Evolutionary conservation across 306 rosid species (phyloP).

Genomic region (Dalbergia oliveri): DNA sequence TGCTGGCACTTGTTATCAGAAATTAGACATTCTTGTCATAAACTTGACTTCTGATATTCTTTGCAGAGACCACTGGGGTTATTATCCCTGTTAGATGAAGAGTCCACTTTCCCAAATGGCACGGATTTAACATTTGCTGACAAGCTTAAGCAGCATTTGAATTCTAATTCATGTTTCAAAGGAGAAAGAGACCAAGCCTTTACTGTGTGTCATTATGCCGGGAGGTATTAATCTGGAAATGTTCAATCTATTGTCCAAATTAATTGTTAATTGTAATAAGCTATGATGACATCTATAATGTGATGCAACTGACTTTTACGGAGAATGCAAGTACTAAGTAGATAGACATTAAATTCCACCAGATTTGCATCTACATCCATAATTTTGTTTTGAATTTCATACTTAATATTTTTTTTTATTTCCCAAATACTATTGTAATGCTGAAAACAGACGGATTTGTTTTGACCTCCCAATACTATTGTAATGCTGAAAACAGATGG

Average conservation of each 20-base stretch:
- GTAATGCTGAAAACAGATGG: too few relatives aligned
- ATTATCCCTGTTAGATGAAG: slow-evolving; percentile 91
- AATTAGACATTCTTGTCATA: slow-evolving; percentile 40
- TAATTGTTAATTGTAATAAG: background rate
- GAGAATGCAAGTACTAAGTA: background rate
- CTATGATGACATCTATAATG: background rate
- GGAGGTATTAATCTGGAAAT: slow-evolving; percentile 74
- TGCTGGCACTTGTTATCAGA: too few relatives aligned
- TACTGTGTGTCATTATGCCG: slow-evolving; percentile 91
- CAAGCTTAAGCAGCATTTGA: slow-evolving; percentile 96
- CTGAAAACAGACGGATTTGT: slow-evolving; percentile 1
- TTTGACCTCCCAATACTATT: too few relatives aligned
- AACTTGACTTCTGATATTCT: slow-evolving; percentile 33
- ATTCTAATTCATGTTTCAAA: slow-evolving; percentile 78
- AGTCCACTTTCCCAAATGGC: slow-evolving; percentile 98
- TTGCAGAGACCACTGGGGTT: slow-evolving; percentile 96
- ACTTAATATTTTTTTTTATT: background rate
- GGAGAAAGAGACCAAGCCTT: slow-evolving; percentile 92
- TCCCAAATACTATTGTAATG: slow-evolving; percentile 15
- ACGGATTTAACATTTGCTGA: slow-evolving; percentile 89
- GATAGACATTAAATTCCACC: slow-evolving; percentile 24
- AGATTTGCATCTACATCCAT: background rate
- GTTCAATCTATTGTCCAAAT: slow-evolving; percentile 13
- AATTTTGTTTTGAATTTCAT: slow-evolving; percentile 33
- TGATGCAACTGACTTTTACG: slow-evolving; percentile 27